Base-by-base conservation (phyloP, 2,329 filamentous ascomycete genomes). In the Colletotrichum destructivum region DNA sequence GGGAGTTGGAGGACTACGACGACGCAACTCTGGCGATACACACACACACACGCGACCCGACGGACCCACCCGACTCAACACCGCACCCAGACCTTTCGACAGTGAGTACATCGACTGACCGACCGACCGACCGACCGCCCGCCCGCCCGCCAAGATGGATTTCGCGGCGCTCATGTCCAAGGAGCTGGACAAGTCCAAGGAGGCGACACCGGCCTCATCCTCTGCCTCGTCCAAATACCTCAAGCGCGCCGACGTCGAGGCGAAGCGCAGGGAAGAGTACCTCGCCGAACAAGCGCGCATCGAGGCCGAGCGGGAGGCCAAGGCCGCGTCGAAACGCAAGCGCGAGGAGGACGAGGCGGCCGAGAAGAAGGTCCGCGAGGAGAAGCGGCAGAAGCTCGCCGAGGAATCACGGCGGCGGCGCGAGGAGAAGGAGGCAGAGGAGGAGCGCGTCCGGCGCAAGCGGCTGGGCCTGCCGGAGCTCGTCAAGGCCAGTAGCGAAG, bases 161-260 rank as follows among this genome's bases (percentile, higher is more conserved):
- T 99, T 99, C 85, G 95, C 95, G 73, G 90, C 94, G 46, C 86
- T 99, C 59, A 97, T 99, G 94, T 91, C 93, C 78, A 93, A 94
- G 79, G 95, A 98, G 83, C 96, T 99, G 78, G 90, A 93, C 78
- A 97, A 96, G 82, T 88, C 92, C 76, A 94, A 94, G 81, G 46
- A 59, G n/a, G 44, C 64, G 26, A 51, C 57, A 16, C 49, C 65
- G 2, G 75, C 82, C 52, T 75, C 83, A 52, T 76, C 83, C 63
- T 74, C 82, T 46, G 92, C 92, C 78, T 26, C 26, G 26, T 26
- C 26, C 26, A 98, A 97, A 82, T 98, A 94, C 81, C 84, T 94
- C 74, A 95, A 94, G 77, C 94, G 95, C 75, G 91, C 93, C 75
- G 96, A 99, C 75, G 81, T 94, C 75, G 96, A 99, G 86, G 92